Evolutionary conservation across 495 filamentous ascomycete genomes (phyloP), one percentile per base, ranked within the genome.

Genomic region (Cercophora newfieldiana): DNA sequence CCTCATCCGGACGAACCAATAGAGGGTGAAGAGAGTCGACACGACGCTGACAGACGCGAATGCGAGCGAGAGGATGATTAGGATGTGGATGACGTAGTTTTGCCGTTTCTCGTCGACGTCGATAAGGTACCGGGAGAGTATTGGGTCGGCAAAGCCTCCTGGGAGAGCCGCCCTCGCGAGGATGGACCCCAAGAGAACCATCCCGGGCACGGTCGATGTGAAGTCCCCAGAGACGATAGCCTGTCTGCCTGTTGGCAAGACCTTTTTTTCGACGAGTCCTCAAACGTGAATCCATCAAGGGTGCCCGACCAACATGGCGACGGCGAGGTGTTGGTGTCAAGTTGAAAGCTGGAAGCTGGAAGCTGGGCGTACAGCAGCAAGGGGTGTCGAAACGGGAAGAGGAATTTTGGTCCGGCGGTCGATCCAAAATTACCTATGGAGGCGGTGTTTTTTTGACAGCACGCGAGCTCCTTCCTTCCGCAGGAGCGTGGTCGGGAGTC

Each of bases 1-100:
- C 68, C 85, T 82, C 90, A 93, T 93, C 69, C 85, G 84, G 49
- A 85, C 76, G 75, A 93, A 91, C 88, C 89, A 92, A 74, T 89
- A 92, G 58, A 89, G 78, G 21, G 86, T 77, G 49, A 80, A 69
- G 6, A 87, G 63, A 0, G 81, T 80, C 16, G 81, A 75, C 8
- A 83, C 19, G 25, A 90, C 72, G 66, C 86, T 89, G 74, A 89
- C 67, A 0, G 79, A 72, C 22, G 81, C 72, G 24, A 83, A 67
- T 8, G 69, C 50, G 37, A 75, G 69, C n/a, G 70, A 70, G 7
- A 76, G 33, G n/a, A 72, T 68, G 0, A 63, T 62, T 22, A 77
- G 51, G 44, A 69, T 26, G n/a, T 57, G 30, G 58, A 68, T 47
- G 0, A 47, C 60, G 21, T 63, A 66, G 18, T 51, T 1, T 22